Evolutionary conservation across 495 filamentous ascomycete genomes (phyloP).

Genomic region (Hypoxylon perforatum): DNA sequence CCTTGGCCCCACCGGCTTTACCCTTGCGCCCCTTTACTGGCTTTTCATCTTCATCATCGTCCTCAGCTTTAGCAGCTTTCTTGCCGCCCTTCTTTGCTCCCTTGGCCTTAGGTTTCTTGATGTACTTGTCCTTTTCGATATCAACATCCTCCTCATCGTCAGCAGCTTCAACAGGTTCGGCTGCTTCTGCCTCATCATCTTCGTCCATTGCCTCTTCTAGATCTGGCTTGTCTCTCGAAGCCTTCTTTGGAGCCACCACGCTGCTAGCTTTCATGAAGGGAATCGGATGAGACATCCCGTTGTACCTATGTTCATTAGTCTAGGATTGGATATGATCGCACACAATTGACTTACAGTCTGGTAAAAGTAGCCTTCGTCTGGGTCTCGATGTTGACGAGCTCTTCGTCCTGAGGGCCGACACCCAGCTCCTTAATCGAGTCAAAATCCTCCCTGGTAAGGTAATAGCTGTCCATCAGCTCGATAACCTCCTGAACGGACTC

Average conservation of each 20-base stretch:
- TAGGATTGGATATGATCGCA: not conserved
- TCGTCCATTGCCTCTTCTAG: conserved; percentile 96
- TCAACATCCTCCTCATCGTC: conserved; percentile 78
- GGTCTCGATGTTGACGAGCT: conserved; percentile 78
- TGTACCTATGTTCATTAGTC: conserved; percentile 71
- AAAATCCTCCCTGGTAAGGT: conserved; percentile 93
- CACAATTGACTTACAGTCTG: conserved; percentile 67
- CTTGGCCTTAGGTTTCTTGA: conserved; percentile 83
- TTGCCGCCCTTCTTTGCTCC: conserved; percentile 61
- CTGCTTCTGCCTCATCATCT: conserved; percentile 79
- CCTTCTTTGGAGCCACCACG: conserved; percentile 74
- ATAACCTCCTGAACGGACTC: conserved; percentile 78
- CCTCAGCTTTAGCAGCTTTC: conserved; percentile 66
- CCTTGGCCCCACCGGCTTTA: conserved; percentile 52
- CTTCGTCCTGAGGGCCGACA: conserved; percentile 82
- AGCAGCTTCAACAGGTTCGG: conserved; percentile 56
- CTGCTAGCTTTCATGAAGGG: conserved; percentile 95
- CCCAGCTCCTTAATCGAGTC: conserved; percentile 93
- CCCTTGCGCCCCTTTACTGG: conserved; percentile 64
- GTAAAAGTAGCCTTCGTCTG: conserved; percentile 92
- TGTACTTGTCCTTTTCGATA: conserved; percentile 94
- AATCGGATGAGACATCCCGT: conserved; percentile 84
- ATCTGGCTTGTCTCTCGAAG: conserved; percentile 83
- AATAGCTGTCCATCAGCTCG: conserved; percentile 96
- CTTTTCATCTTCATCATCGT: conserved; percentile 59